Percentiles rank a stretch among this genome's conserved stretches.
Evolutionary conservation across 495 filamentous ascomycete genomes (phyloP).

Genomic region (Penicillium malachiteum): DNA sequence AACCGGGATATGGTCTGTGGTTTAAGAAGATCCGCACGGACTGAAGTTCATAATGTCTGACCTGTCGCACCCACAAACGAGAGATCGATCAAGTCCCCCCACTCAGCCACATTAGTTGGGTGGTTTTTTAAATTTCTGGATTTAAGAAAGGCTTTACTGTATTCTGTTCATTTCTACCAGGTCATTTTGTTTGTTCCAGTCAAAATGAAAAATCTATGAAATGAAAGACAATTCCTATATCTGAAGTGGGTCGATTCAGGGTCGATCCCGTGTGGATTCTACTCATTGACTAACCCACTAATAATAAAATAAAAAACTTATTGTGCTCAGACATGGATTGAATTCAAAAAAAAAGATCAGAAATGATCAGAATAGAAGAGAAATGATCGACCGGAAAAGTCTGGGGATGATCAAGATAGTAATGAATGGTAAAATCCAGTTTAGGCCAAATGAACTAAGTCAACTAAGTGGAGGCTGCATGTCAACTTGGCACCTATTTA

Average conservation of each 20-base stretch:
- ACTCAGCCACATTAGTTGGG: neutral
- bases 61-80: slow-evolving; percentile 8
- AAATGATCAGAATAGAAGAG: too few relatives aligned
- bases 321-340: neutral
- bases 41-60: slow-evolving; percentile 12
- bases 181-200: slow-evolving; percentile 1
- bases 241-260: slow-evolving; percentile 4
- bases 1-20: neutral
- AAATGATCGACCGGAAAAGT: neutral
- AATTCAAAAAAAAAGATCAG: neutral
- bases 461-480: slow-evolving; percentile 12
- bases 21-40: slow-evolving; percentile 8
- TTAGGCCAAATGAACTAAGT: neutral
- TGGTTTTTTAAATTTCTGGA: too few relatives aligned
- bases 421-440: slow-evolving; percentile 12
- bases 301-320: too few relatives aligned
- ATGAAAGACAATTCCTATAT: neutral
- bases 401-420: slow-evolving; percentile 14
- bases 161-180: too few relatives aligned
- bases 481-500: slow-evolving; percentile 4
- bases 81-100: slow-evolving; percentile 13
- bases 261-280: neutral
- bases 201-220: neutral
- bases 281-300: neutral
- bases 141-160: too few relatives aligned